Evolutionary conservation across 768 basidiomycete genomes (phyloP), one percentile per base, ranked within the genome.

Genomic region (Lactifluus subvellereus): DNA sequence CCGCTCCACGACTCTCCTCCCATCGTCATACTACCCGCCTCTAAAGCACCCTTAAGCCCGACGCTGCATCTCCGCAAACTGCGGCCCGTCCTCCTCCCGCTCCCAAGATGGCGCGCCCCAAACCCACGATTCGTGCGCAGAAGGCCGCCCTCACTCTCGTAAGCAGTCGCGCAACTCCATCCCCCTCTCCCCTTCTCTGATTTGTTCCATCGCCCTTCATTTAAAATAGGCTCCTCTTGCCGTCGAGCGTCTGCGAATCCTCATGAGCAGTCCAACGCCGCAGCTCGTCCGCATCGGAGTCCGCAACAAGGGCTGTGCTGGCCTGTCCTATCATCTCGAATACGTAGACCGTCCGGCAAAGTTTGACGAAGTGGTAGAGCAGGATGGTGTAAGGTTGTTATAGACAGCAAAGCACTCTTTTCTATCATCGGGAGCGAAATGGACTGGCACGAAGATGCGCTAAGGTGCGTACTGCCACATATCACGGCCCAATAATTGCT

Each of bases 361-460:
- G 74, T 98, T 98, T 69, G 97, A 99, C 76, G 97, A 98, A 72
- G 83, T 98, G 18, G 94, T 98, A 22, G 86, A 93, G 73, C 97
- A 98, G 76, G 94, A 98, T 67, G 96, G 90, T 2, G 92, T 97
- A 83, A 80, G 67, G 96, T 99, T 50, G 78, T 98, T 65, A 94
- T 98, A 72, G 97, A 99, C 77, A 89, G 87, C 72, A 98, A 95
- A 74, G 97, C 97, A 30, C 76, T 99, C 66, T 98, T 99, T 73
- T 94, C 91, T 62, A 97, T 99, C 68, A 97, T 99, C 64, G 97
- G 97, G 54, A 96, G 93, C 74, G 91, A 91, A 80, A 99, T 99
- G 97, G 94, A 96, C 72, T 99, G 97, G 97, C 82, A 85, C 63
- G 97, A 98, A 77, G 94, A 96, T 73, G 75, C 85, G 37, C 77